These are phyloP conservation scores for Aspergillus sparsus DNA, from an alignment of 495 filamentous ascomycete species.

Conservation along the genomic window DNA sequence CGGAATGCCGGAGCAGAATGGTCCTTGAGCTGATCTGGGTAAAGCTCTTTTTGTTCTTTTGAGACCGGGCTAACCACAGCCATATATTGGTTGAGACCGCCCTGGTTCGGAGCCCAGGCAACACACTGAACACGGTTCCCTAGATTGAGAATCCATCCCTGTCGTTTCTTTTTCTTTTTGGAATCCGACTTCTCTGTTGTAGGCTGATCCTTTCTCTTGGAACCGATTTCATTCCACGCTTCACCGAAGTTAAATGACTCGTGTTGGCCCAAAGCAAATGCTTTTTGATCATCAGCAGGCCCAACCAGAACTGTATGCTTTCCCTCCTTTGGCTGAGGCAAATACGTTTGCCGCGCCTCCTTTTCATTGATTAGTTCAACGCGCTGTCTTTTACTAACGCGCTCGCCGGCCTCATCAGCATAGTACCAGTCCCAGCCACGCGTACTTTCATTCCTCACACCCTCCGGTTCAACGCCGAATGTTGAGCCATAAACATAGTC, in stretches of 20 bases:
- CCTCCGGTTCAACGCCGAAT: slow-evolving; percentile 41
- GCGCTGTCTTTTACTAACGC: slow-evolving; percentile 43
- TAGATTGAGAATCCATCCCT: slow-evolving; percentile 61
- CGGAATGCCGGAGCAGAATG: slow-evolving; percentile 48
- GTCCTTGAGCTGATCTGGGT: slow-evolving; percentile 28
- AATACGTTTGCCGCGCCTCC: slow-evolving; percentile 36
- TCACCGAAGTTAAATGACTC: slow-evolving; percentile 45
- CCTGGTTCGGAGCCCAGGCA: slow-evolving; percentile 60
- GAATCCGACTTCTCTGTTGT: background rate
- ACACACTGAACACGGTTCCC: slow-evolving; percentile 53
- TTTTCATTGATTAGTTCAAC: slow-evolving; percentile 33
- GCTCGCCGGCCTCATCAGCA: slow-evolving; percentile 34
- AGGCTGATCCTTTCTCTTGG: slow-evolving; percentile 12
- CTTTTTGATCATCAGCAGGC: slow-evolving; percentile 44
- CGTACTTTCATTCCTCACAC: slow-evolving; percentile 44
- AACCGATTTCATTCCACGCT: slow-evolving; percentile 40
- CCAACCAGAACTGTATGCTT: slow-evolving; percentile 55
- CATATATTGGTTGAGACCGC: slow-evolving; percentile 55
- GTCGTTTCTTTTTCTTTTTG: slow-evolving; percentile 32
- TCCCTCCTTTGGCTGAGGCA: slow-evolving; percentile 35
- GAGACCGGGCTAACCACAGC: slow-evolving; percentile 48
- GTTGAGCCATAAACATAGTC: slow-evolving; percentile 46
- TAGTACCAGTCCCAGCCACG: slow-evolving; percentile 61
- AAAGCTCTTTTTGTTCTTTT: slow-evolving; percentile 34
- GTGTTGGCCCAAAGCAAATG: slow-evolving; percentile 42